Conservation (phyloP, 306 rosid genomes). For the Luffa acutangula region DNA sequence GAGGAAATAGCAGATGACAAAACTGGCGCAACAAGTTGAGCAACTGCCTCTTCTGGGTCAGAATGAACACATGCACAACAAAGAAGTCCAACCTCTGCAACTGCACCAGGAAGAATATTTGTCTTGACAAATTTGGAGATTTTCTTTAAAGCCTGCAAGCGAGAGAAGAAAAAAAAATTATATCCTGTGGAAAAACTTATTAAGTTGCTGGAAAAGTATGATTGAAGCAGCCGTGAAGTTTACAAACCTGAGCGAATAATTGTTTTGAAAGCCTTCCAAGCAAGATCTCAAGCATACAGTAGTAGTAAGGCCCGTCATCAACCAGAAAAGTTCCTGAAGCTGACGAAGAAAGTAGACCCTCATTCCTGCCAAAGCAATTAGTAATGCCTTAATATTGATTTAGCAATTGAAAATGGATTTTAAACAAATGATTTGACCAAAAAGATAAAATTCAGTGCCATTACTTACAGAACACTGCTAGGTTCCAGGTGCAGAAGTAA, state of each 20-base stretch:
- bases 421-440: neutral
- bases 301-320: slow-evolving; percentile 93
- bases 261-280: slow-evolving; percentile 86
- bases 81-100: slow-evolving; percentile 96
- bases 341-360: slow-evolving; percentile 80
- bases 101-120: slow-evolving; percentile 96
- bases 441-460: slow-evolving; percentile 8
- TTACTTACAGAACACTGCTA: slow-evolving; percentile 79
- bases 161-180: slow-evolving; percentile 15
- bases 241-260: slow-evolving; percentile 66
- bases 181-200: neutral
- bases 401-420: neutral
- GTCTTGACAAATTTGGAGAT: slow-evolving; percentile 90
- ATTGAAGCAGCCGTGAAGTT: slow-evolving; percentile 3
- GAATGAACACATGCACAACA: slow-evolving; percentile 95
- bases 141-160: slow-evolving; percentile 78
- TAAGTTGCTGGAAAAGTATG: neutral
- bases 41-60: slow-evolving; percentile 82
- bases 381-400: neutral
- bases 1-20: slow-evolving; percentile 69
- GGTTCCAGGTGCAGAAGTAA: slow-evolving; percentile 91
- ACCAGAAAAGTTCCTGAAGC: slow-evolving; percentile 93
- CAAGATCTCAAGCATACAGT: slow-evolving; percentile 86
- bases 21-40: slow-evolving; percentile 78
- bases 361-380: slow-evolving; percentile 61